Evolutionary conservation across 2,329 filamentous ascomycete species (phyloP).

Genomic region (Laburnicola sp.): DNA sequence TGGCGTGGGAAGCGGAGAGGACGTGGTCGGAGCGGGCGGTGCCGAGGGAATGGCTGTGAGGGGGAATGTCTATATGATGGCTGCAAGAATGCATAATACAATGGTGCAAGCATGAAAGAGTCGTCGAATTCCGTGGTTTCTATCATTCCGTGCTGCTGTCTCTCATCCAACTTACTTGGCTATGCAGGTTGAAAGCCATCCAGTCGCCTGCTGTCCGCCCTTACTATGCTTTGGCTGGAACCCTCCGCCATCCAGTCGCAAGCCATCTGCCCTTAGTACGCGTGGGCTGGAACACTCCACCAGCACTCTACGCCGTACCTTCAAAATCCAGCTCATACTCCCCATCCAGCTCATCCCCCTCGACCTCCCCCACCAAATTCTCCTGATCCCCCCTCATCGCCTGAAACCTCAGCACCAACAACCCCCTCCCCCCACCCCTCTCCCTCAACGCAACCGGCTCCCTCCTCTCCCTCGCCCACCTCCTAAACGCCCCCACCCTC

Average conservation of each 20-base stretch:
- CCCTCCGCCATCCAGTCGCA: too few relatives aligned
- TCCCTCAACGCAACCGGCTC: not conserved
- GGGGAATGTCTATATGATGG: not conserved
- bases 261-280: too few relatives aligned
- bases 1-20: conserved; percentile 87
- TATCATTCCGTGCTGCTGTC: too few relatives aligned
- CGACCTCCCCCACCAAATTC: not conserved
- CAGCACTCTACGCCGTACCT: not conserved
- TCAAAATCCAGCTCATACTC: not conserved
- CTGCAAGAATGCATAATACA: not conserved
- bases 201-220: too few relatives aligned
- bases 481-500: not conserved
- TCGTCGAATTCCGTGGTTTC: not conserved
- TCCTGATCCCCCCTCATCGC: not conserved
- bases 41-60: conserved; percentile 41
- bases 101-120: not conserved
- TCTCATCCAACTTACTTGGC: too few relatives aligned
- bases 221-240: too few relatives aligned
- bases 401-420: conserved; percentile 7
- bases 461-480: conserved; percentile 3
- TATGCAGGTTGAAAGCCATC: too few relatives aligned
- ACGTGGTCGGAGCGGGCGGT: conserved; percentile 43
- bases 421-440: not conserved
- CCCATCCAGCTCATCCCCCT: not conserved
- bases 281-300: not conserved